A percentile compares a stretch with the other conserved stretches of the same genome.
phyloP scores from a whole-genome alignment of 495 filamentous ascomycete species.

The Hyaloscypha bicolor region DNA sequence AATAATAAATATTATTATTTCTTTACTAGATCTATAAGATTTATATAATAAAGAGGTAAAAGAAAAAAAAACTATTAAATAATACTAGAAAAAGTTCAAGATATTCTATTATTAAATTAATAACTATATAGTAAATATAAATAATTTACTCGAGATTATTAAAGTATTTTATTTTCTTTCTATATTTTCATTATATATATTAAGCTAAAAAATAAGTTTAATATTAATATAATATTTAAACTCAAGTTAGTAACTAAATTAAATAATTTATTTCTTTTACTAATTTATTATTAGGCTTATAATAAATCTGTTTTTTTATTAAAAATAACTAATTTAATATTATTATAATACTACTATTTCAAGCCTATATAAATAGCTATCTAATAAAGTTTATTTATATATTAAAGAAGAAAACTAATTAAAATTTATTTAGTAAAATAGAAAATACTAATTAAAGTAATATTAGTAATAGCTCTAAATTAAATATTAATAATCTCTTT shows the following conservation, averaged over 20 bases:
- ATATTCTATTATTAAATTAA: constrained; percentile 27
- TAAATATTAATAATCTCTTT: constrained; percentile 10
- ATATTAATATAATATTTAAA: constrained; percentile 19
- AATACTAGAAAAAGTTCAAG: constrained; percentile 30
- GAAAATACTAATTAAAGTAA: constrained; percentile 24
- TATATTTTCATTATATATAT: constrained; percentile 18
- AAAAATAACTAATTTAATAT: constrained; percentile 26
- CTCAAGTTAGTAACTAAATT: constrained; percentile 26
- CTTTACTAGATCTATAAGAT: constrained; percentile 25
- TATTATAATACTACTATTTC: constrained; percentile 23
- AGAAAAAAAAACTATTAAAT: too few relatives aligned
- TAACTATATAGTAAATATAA: constrained; percentile 31
- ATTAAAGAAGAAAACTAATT: constrained; percentile 22
- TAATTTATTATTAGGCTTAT: constrained; percentile 24
- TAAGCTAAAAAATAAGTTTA: constrained; percentile 17
- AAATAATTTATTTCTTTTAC: constrained; percentile 24
- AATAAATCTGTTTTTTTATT: constrained; percentile 25
- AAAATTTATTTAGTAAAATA: constrained; percentile 20
- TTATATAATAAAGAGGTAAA: too few relatives aligned
- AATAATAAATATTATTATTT: constrained; percentile 12
- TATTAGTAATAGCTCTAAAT: constrained; percentile 10
- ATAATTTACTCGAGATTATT: constrained; percentile 35
- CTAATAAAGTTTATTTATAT: constrained; percentile 25
- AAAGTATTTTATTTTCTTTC: constrained; percentile 33
- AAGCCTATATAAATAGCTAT: constrained; percentile 25